Evolutionary conservation across 371 early-diverging fungal species (phyloP).

Genomic region (Mucor racemosus): DNA sequence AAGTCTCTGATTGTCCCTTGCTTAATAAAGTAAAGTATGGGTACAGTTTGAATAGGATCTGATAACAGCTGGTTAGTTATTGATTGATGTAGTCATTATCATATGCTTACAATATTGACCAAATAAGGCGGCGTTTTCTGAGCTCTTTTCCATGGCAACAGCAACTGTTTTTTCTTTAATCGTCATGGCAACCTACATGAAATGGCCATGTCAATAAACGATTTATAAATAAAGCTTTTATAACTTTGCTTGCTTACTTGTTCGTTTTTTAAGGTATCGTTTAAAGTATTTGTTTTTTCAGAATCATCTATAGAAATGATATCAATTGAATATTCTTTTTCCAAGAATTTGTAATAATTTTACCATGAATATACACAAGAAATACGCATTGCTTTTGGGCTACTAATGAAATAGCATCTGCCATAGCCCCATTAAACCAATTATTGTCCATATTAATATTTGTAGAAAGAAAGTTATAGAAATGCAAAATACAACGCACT

Average conservation of each 20-base stretch:
- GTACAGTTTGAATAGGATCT: conserved; percentile 31
- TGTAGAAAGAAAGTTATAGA: neutral
- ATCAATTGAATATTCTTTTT: neutral
- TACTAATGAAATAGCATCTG: conserved; percentile 27
- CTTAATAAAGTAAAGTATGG: conserved; percentile 37
- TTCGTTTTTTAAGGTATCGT: conserved; percentile 15
- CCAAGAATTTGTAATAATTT: neutral
- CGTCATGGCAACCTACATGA: conserved; percentile 12
- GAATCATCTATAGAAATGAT: conserved; percentile 23
- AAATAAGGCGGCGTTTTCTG: conserved; percentile 30
- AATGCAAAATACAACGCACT: neutral
- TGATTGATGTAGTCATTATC: neutral
- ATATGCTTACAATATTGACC: conserved; percentile 31
- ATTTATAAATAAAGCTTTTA: neutral
- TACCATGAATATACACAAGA: conserved; percentile 35
- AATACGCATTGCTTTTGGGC: conserved; percentile 24
- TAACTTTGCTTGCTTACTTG: conserved; percentile 6
- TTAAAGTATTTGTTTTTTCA: conserved; percentile 21
- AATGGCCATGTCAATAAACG: neutral
- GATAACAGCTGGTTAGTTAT: neutral
- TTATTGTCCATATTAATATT: conserved; percentile 1
- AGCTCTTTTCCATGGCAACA: conserved; percentile 25
- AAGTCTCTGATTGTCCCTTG: conserved; percentile 39
- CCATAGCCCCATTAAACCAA: conserved; percentile 33
- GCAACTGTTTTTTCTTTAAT: conserved; percentile 26